A percentile compares a stretch with the other conserved stretches of the same genome.
Conservation (phyloP, 441 rosid genomes). For the Heliophila coronopifolia region DNA sequence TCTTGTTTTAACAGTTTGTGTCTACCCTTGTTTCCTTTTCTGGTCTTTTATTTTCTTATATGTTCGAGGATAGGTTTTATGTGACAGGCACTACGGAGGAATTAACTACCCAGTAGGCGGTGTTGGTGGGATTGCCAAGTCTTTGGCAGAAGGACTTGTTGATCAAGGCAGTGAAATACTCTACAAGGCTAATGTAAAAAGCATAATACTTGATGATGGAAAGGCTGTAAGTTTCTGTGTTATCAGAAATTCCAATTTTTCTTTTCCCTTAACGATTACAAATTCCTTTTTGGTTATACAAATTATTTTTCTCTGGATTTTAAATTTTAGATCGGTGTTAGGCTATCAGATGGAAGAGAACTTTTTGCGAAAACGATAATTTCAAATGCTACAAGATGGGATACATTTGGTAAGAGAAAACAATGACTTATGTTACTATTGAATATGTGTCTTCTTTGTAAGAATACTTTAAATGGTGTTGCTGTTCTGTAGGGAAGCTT, state of each 20-base stretch:
- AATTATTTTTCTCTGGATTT: neutral
- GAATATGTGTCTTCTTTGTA: constrained; percentile 4
- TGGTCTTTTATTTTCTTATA: constrained; percentile 13
- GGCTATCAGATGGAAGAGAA: constrained; percentile 81
- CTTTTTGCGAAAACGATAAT: constrained; percentile 71
- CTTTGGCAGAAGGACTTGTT: constrained; percentile 74
- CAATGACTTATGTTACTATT: neutral
- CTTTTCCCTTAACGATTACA: neutral
- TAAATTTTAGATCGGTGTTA: constrained; percentile 66
- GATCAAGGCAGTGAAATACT: constrained; percentile 75
- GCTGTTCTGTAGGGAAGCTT: constrained; percentile 55
- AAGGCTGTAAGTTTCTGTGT: constrained; percentile 62
- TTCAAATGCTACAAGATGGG: constrained; percentile 99
- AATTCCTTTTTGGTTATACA: neutral
- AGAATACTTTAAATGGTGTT: constrained; percentile 4
- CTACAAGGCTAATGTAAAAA: constrained; percentile 77
- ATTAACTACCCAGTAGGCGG: constrained; percentile 96
- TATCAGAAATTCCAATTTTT: no score
- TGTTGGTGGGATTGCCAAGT: constrained; percentile 82
- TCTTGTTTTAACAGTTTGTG: constrained; percentile 8
- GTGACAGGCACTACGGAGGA: constrained; percentile 97
- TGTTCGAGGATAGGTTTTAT: constrained; percentile 58
- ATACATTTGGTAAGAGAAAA: constrained; percentile 73
- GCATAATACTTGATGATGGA: constrained; percentile 62
- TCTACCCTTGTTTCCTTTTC: neutral